Evolutionary conservation across 495 filamentous ascomycete species (phyloP), one percentile per base, ranked within the genome.

Genomic region (Sabuloglossum arenarium): DNA sequence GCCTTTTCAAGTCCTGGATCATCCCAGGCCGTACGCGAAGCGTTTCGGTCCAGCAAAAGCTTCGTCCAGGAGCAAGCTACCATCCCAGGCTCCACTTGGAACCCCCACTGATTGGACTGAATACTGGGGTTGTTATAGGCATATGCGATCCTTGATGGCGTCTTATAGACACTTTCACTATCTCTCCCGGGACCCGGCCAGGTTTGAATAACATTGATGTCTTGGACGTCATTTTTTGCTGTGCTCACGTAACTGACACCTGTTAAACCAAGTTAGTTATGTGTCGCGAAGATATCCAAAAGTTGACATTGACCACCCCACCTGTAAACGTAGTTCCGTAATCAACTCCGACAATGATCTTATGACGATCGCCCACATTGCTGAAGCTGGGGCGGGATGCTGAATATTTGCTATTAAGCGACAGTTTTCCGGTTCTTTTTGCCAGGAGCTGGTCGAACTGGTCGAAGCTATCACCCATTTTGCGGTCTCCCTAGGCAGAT

Each of bases 1-100:
- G 56, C 27, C 9, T 43, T 14, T 25, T 11, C n/a, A 37, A 60
- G 45, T 39, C 45, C 54, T 1, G 58, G 58, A 28, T 60, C 58
- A 37, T 60, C 58, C 23, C 53, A 53, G 14, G 27, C 25, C 11
- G 58, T 60, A 6, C 30, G 31, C 16, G 56, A 42, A n/a, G n/a
- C n/a, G 16, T 28, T 49, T 6, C n/a, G 14, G 24, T 60, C 58
- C 21, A 60, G 55, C 28, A 58, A 29, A 10, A 60, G 32, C 47
- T 60, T 60, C 6, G 47, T 49, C 58, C 58, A 60, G 11, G 28
- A 51, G 46, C 16, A 39, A 16, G 34, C 8, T 39, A 8, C 16
- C 34, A 39, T 39, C 34, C 34, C 8, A 8, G 34, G 34, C 16
- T 8, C 16, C 8, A 39, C 34, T 8, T 8, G 16, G 34, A 8